These are phyloP conservation scores for Lentinula edodes DNA, from an alignment of 768 basidiomycete genomes.

Conservation along the genomic window DNA sequence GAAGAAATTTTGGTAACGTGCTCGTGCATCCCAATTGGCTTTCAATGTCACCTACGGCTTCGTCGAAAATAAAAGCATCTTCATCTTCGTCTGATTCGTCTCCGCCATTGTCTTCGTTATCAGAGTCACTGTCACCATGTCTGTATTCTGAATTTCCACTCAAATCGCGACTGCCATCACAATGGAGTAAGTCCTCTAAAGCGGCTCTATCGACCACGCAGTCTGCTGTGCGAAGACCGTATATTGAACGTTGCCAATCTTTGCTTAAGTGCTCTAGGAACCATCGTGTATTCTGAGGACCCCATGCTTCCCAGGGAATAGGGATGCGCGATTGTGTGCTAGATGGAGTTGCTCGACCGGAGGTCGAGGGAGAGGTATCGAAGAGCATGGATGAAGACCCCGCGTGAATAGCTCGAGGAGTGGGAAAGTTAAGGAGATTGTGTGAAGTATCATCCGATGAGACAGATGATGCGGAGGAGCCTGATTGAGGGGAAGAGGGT, in stretches of 20 bases:
- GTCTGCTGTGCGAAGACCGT: constrained; percentile 46
- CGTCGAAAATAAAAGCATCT: neutral
- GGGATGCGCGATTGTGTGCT: constrained; percentile 15
- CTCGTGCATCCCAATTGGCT: neutral
- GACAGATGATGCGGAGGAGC: neutral
- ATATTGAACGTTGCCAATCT: constrained; percentile 53
- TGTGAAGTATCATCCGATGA: neutral
- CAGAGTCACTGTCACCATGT: neutral
- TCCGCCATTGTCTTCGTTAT: constrained; percentile 3
- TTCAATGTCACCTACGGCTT: neutral
- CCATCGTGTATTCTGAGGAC: constrained; percentile 47
- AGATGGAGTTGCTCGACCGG: constrained; percentile 8
- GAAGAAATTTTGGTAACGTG: constrained; percentile 13
- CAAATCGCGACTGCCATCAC: neutral
- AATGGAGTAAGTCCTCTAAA: constrained; percentile 1
- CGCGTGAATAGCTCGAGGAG: neutral
- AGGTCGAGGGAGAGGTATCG: constrained; percentile 1
- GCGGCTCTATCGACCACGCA: constrained; percentile 20
- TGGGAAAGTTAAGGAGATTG: neutral
- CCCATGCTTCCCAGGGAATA: constrained; percentile 47
- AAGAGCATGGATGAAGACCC: constrained; percentile 3
- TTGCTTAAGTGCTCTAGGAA: constrained; percentile 43
- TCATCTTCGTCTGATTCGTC: neutral
- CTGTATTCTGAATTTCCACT: neutral
- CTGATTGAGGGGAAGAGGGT: constrained; percentile 8